Evolutionary conservation across 148 eudicot species (phyloP), one percentile per base, ranked within the genome.

Genomic region (Camellia granthamiana): DNA sequence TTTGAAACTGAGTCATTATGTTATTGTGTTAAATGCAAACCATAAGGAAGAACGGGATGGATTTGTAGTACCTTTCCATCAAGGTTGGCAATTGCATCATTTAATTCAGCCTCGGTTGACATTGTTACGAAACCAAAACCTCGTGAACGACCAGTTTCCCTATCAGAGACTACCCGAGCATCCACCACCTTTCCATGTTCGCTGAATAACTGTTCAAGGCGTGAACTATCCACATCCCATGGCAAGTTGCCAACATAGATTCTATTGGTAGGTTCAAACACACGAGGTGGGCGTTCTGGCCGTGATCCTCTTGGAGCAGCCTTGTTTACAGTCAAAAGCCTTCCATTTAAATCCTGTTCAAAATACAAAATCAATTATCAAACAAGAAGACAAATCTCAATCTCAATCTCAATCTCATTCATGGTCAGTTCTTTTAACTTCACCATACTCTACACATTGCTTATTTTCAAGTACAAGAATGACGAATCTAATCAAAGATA

Each of bases 251-350:
- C 98, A 9, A 96, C 98, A 84, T 93, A 96, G 51, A 91, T 62
- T 83, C 91, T 91, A 85, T 69, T 87, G 47, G 87, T 16, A 58
- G 95, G 86, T 62, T 83, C 90, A 74, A 75, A 88, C n/a, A 78
- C 87, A 49, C 91, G 80, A 69, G 92, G 88, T 6, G 94, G 79
- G 41, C 97, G 88, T 75, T 93, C 94, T 38, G 91, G 89, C 54
- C 89, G 87, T 80, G 95, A 65, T 77, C 99, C 99, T 84, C 92
- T 90, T 71, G 97, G 97, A 56, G 95, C 90, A 83, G 99, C 99
- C 88, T 91, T 96, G 90, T 96, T 93, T 58, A 93, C 99, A 9
- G 91, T 91, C 80, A 96, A 83, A 12, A 79, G 42, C 83, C 97
- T 89, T 71, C 99, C 99, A 66, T 80, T 80, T 15, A 93, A 1